phyloP scores from a whole-genome alignment of 2,329 filamentous ascomycete species.

The Zasmidium citrigriseum region DNA sequence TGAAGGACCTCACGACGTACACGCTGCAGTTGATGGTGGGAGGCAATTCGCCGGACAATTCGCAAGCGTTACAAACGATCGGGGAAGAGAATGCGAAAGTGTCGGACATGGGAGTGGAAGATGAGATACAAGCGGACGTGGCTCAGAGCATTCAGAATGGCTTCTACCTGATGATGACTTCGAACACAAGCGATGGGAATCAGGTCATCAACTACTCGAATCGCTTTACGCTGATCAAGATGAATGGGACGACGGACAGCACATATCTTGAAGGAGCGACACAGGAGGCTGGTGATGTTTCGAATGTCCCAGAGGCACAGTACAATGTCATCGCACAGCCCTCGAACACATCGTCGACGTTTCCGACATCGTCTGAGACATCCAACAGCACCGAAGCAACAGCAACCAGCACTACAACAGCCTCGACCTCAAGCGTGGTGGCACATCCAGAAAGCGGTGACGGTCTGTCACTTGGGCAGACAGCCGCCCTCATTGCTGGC shows the following conservation, averaged over 20 bases:
- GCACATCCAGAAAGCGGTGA: neutral
- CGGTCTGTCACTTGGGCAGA: neutral
- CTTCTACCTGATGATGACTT: slow-evolving; percentile 25
- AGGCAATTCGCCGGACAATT: slow-evolving; percentile 21
- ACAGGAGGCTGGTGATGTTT: slow-evolving; percentile 9
- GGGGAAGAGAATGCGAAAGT: slow-evolving; percentile 13
- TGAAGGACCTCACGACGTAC: slow-evolving; percentile 18
- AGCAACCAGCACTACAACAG: neutral
- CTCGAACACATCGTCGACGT: slow-evolving; percentile 1
- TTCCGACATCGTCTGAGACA: neutral
- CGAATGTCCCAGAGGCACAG: slow-evolving; percentile 22
- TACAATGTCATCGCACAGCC: slow-evolving; percentile 17
- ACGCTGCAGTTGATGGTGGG: slow-evolving; percentile 21
- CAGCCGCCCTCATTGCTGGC: neutral
- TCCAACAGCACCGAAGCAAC: neutral
- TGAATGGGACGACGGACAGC: slow-evolving; percentile 60
- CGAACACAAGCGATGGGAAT: slow-evolving; percentile 19
- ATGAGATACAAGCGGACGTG: slow-evolving; percentile 16
- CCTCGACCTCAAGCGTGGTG: neutral
- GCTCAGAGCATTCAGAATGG: slow-evolving; percentile 24
- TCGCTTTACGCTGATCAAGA: slow-evolving; percentile 63
- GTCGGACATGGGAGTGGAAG: slow-evolving; percentile 10
- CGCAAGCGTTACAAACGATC: slow-evolving; percentile 19
- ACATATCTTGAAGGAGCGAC: slow-evolving; percentile 34
- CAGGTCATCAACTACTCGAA: slow-evolving; percentile 60